These are phyloP conservation scores for Aspergillus pseudoviridinutans DNA, from an alignment of 2,329 filamentous ascomycete genomes.

Conservation along the genomic window DNA sequence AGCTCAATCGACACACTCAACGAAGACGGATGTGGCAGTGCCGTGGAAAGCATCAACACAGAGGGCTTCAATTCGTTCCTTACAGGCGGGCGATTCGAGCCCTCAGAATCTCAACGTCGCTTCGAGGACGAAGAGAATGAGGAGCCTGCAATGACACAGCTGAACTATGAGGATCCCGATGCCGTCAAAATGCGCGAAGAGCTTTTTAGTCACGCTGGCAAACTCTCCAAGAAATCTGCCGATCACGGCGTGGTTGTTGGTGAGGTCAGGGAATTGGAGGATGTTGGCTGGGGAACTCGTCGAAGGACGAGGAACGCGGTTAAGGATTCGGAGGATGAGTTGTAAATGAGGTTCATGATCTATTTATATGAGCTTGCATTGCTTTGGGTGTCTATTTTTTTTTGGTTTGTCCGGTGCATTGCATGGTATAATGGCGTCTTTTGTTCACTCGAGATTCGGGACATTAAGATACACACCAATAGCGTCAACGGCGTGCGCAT, in stretches of 20 bases:
- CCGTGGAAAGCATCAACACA: constrained; percentile 27
- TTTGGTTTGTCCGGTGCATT: not conserved
- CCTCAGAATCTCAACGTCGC: constrained; percentile 19
- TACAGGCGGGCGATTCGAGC: constrained; percentile 30
- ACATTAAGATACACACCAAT: not conserved
- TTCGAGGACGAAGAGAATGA: constrained; percentile 30
- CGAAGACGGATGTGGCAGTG: constrained; percentile 38
- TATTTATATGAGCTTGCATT: not conserved
- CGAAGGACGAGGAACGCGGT: constrained; percentile 32
- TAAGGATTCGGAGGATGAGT: constrained; percentile 17
- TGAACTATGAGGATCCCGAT: constrained; percentile 48
- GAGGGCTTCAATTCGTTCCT: constrained; percentile 29
- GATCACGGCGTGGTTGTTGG: constrained; percentile 21
- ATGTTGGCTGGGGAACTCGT: constrained; percentile 31
- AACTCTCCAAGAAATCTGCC: constrained; percentile 33
- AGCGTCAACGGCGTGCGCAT: not conserved
- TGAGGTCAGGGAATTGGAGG: constrained; percentile 31
- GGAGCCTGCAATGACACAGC: constrained; percentile 42
- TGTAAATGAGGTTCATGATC: not conserved
- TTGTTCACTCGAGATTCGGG: not conserved
- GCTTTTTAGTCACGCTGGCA: constrained; percentile 44
- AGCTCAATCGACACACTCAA: constrained; percentile 50
- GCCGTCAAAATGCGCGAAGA: constrained; percentile 55
- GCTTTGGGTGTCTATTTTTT: not conserved
- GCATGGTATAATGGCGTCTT: not conserved